phyloP scores from a whole-genome alignment of 2,329 filamentous ascomycete species.

The Sclerotinia borealis region DNA sequence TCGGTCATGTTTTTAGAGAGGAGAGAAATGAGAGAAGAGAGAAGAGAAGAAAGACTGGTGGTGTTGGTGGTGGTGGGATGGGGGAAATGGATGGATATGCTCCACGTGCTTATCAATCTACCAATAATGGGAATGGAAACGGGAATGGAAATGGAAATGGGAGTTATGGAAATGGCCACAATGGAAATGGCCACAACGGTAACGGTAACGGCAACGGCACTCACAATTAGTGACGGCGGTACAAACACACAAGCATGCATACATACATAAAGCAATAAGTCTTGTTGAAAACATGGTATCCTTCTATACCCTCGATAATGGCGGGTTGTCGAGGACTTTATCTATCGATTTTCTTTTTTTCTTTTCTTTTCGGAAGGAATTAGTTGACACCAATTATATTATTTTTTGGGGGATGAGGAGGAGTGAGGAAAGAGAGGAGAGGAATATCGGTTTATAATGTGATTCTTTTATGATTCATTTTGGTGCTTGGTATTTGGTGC shows the following conservation, averaged over 20 bases:
- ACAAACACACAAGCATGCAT: neutral
- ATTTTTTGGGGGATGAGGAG: neutral
- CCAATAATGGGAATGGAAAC: neutral
- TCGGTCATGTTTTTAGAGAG: slow-evolving; percentile 7
- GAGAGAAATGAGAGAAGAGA: slow-evolving; percentile 15
- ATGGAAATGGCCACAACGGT: slow-evolving; percentile 1
- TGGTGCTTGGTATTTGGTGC: too few species aligned
- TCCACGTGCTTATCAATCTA: neutral
- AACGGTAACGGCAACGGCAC: neutral
- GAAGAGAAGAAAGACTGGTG: neutral
- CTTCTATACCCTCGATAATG: too few species aligned
- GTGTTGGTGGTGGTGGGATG: neutral
- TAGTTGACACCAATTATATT: neutral
- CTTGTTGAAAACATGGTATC: too few species aligned
- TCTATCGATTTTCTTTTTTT: too few species aligned
- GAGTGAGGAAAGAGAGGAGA: neutral
- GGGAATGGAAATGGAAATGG: neutral
- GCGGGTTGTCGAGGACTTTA: too few species aligned
- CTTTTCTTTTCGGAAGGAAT: too few species aligned
- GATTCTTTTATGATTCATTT: neutral
- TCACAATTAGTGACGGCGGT: neutral
- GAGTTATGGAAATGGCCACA: neutral
- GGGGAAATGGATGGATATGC: neutral
- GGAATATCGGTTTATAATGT: neutral
- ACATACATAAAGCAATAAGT: neutral